Conservation (phyloP, 345 rosid genomes). For the Salix koriyanagi region DNA sequence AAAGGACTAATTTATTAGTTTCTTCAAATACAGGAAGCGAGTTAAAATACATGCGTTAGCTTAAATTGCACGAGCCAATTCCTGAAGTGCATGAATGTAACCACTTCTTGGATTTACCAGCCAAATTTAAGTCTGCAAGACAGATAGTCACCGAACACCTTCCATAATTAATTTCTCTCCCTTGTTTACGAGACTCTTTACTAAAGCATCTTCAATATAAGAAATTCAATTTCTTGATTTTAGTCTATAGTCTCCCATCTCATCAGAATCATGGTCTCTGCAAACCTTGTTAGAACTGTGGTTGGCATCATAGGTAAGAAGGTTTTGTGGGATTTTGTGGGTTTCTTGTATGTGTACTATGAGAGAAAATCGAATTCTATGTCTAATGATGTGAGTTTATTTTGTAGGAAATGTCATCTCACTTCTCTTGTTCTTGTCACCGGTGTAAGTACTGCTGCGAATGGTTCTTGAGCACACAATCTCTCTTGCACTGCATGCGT, state of each 20-base stretch:
- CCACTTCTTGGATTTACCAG: conserved; percentile 12
- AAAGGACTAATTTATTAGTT: no score
- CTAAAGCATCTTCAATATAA: background rate
- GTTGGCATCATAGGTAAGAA: conserved; percentile 59
- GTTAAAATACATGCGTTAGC: background rate
- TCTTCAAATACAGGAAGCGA: no score
- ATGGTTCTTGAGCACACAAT: background rate
- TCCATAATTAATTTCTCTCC: no score
- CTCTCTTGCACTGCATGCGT: no score
- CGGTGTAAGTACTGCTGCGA: conserved; percentile 46
- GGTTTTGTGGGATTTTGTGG: background rate
- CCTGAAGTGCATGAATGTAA: conserved; percentile 36
- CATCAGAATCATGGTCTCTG: conserved; percentile 45
- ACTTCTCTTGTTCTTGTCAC: conserved; percentile 72
- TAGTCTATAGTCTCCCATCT: background rate
- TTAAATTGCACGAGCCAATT: background rate
- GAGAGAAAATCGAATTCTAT: background rate
- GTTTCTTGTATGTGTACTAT: conserved; percentile 21
- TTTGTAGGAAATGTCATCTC: conserved; percentile 75
- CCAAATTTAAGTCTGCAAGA: background rate
- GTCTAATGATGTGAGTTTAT: background rate
- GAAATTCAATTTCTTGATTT: background rate
- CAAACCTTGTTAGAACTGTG: conserved; percentile 40
- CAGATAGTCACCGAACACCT: background rate
- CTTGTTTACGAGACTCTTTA: background rate